phyloP scores from a whole-genome alignment of 177 flowering plant species.

The Vitis hybrid region DNA sequence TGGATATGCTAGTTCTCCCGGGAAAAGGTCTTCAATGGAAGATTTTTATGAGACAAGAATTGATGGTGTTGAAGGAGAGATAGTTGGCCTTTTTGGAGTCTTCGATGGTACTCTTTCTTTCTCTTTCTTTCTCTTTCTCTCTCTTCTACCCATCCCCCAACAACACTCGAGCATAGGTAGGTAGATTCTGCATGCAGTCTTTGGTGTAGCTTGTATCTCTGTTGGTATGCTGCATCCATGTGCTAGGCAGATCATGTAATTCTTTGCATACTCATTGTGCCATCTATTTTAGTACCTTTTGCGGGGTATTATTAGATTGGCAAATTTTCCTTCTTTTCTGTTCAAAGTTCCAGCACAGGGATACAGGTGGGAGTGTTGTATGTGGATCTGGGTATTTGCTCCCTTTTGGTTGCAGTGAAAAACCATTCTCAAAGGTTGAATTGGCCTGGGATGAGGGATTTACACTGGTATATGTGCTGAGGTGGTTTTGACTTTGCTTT shows the following conservation, averaged over 20 bases:
- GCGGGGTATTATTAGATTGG: too few species aligned
- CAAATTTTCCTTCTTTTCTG: too few species aligned
- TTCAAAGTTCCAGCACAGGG: neutral
- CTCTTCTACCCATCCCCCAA: neutral
- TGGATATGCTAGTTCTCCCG: slow-evolving; percentile 97
- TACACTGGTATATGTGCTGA: neutral
- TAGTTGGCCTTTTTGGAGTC: slow-evolving; percentile 96
- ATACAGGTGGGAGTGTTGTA: neutral
- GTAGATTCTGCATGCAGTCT: too few species aligned
- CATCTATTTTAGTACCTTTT: too few species aligned
- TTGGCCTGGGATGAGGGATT: slow-evolving; percentile 2
- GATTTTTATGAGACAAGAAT: slow-evolving; percentile 96
- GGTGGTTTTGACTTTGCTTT: slow-evolving; percentile 7
- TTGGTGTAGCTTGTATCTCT: too few species aligned
- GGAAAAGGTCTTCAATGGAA: slow-evolving; percentile 97
- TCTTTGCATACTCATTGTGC: too few species aligned
- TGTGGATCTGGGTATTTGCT: slow-evolving; percentile 10
- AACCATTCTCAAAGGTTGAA: slow-evolving; percentile 6
- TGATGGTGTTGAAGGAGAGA: slow-evolving; percentile 91
- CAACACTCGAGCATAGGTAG: neutral
- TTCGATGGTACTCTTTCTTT: slow-evolving; percentile 73
- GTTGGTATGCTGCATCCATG: too few species aligned
- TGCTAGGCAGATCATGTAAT: too few species aligned
- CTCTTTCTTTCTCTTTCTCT: slow-evolving; percentile 17
- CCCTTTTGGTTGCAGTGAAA: slow-evolving; percentile 11